Base-by-base conservation (phyloP, 495 filamentous ascomycete genomes). In the Venustampulla echinocandica region DNA sequence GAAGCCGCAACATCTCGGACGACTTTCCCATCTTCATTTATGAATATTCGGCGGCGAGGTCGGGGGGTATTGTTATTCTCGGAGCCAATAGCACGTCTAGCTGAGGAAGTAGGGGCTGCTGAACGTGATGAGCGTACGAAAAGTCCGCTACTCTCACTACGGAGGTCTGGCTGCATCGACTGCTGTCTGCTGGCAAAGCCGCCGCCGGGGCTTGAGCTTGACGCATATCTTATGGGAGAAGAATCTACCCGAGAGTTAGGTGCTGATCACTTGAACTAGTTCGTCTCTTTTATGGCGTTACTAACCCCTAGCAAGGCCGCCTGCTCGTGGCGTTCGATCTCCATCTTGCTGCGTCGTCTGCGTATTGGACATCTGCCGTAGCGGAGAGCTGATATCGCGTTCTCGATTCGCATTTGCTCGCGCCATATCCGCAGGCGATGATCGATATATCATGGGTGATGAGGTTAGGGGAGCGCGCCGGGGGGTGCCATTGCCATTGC, bases 201-300 rank as follows among this genome's bases (percentile, higher is more conserved):
- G 46, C 79, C 75, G 15, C 77, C 77, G 1, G 87, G 87, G 60
- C 86, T 92, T 24, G 89, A 92, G 60, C 85, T 93, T 37, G 89
- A 76, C 22, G 82, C 82, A 56, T 94, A 96, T 52, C 81, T 81
- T 54, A 96, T 87, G 1, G 89, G 89, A 6, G 89, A 96, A 0
- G 89, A 96, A 53, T 89, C 89, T 93, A 33, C 3, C 7, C 44
- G n/a, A n/a, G n/a, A n/a, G n/a, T n/a, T n/a, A n/a, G n/a, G n/a
- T n/a, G n/a, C n/a, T n/a, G 24, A 64, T 54, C 19, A 44, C 19
- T n/a, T 10, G 4, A 14, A 28, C 30, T 15, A 41, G 37, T 5
- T 46, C 18, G 1, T 27, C 32, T 1, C 2, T 7, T 4, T 24
- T 47, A 28, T 37, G 45, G 28, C n/a, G 6, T 36, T 28, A 41